Percentiles rank a stretch among this genome's conserved stretches.
phyloP scores from a whole-genome alignment of 257 asterid genomes.

The Leptodermis oblonga region DNA sequence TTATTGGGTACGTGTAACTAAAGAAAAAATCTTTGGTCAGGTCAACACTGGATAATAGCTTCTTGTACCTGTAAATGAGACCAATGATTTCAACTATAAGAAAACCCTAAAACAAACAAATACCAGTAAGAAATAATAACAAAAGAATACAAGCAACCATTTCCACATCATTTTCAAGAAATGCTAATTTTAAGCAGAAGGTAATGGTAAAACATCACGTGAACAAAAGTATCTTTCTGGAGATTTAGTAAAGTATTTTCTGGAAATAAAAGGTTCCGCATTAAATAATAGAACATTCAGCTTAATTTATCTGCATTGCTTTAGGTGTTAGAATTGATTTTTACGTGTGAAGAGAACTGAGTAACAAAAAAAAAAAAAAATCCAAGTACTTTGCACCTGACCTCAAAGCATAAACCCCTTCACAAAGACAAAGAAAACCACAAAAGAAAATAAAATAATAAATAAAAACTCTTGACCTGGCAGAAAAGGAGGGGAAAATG shows the following conservation, averaged over 20 bases:
- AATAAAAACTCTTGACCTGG: background rate
- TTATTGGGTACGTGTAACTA: constrained; percentile 90
- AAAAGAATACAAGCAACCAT: constrained; percentile 3
- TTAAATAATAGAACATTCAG: background rate
- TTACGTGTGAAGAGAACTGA: background rate
- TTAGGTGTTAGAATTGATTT: background rate
- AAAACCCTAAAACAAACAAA: background rate
- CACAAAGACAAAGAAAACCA: background rate
- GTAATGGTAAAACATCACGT: background rate
- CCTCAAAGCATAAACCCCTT: background rate
- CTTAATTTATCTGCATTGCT: background rate
- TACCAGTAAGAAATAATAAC: background rate
- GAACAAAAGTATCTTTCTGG: background rate
- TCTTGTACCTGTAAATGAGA: constrained; percentile 79
- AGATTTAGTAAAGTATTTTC: background rate
- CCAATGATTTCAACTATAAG: constrained; percentile 16
- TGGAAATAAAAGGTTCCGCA: background rate
- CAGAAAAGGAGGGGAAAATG: no score
- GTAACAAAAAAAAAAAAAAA: background rate
- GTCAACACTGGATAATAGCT: constrained; percentile 95
- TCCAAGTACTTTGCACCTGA: background rate
- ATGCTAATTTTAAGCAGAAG: background rate
- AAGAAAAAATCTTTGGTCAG: constrained; percentile 95
- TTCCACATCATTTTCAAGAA: constrained; percentile 3
- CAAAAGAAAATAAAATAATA: background rate